A percentile compares a stretch with the other conserved stretches of the same genome.
These are phyloP conservation scores for Pythium folliculosum DNA, from an alignment of 352 stramenopile genomes.

Conservation along the genomic window DNA sequence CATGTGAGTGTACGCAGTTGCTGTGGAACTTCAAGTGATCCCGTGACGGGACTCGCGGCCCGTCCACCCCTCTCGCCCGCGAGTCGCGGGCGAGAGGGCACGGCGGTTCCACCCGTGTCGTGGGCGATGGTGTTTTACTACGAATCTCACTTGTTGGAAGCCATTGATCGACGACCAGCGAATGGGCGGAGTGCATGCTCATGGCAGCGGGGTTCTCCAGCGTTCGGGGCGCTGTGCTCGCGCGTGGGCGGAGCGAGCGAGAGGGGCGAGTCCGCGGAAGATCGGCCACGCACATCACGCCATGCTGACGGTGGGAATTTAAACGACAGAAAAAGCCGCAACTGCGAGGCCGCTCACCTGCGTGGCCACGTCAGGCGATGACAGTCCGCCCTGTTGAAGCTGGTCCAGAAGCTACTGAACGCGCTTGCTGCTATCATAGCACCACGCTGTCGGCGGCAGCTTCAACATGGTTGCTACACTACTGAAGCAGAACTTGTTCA, in stretches of 20 bases:
- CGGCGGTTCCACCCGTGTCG: not conserved
- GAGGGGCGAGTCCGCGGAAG: no score
- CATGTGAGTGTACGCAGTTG: constrained; percentile 1
- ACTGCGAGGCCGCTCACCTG: not conserved
- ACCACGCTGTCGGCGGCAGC: not conserved
- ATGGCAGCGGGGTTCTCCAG: not conserved
- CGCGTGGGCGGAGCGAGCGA: not conserved
- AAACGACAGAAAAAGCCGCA: not conserved
- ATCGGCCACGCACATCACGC: no score
- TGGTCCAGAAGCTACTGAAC: not conserved
- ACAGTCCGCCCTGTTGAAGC: not conserved
- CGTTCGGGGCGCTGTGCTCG: not conserved
- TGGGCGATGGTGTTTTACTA: not conserved
- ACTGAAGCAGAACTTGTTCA: not conserved
- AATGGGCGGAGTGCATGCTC: not conserved
- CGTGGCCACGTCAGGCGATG: not conserved
- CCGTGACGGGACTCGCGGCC: not conserved
- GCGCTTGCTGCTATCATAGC: no score
- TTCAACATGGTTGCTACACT: not conserved
- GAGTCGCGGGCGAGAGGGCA: no score
- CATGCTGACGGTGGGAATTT: no score
- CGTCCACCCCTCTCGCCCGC: no score
- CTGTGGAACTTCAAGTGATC: not conserved
- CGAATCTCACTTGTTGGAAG: not conserved
- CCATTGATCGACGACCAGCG: not conserved